A percentile compares a stretch with the other conserved stretches of the same genome.
Conservation (phyloP, 2,329 filamentous ascomycete genomes). For the Monosporascus sp. region DNA sequence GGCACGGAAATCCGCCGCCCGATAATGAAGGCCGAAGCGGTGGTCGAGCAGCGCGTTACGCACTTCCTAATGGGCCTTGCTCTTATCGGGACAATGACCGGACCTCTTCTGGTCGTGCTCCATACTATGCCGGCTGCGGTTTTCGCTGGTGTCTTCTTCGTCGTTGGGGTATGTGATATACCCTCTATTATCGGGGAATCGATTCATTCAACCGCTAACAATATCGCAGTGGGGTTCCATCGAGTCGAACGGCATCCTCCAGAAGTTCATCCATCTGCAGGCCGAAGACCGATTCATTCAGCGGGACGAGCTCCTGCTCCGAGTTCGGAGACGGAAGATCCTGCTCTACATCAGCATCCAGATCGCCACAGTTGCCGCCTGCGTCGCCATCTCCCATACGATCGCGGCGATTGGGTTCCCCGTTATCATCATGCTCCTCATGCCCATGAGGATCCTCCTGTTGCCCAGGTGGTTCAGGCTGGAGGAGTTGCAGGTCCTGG, state of each 20-base stretch:
- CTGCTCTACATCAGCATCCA: conserved; percentile 47
- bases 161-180: conserved; percentile 43
- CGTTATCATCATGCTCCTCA: conserved; percentile 50
- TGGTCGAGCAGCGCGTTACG: conserved; percentile 51
- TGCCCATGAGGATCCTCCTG: conserved; percentile 45
- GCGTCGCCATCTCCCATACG: conserved; percentile 54
- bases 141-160: conserved; percentile 53
- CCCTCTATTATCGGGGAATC: too few relatives aligned
- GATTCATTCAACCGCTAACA: not conserved
- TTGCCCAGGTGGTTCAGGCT: conserved; percentile 45
- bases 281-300: conserved; percentile 42
- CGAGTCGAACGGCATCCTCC: conserved; percentile 47
- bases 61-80: conserved; percentile 51
- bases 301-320: conserved; percentile 39
- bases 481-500: conserved; percentile 43
- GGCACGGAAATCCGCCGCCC: conserved; percentile 35
- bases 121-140: conserved; percentile 50
- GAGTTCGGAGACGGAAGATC: conserved; percentile 39
- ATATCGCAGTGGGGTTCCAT: conserved; percentile 37
- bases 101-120: conserved; percentile 46
- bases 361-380: conserved; percentile 44
- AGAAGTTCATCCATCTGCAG: conserved; percentile 44
- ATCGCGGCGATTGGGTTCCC: conserved; percentile 56
- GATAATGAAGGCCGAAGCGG: conserved; percentile 37
- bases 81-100: conserved; percentile 52